A percentile compares a stretch with the other conserved stretches of the same genome.
Evolutionary conservation across 148 eudicot genomes (phyloP).

Genomic region (Arctostaphylos glauca): DNA sequence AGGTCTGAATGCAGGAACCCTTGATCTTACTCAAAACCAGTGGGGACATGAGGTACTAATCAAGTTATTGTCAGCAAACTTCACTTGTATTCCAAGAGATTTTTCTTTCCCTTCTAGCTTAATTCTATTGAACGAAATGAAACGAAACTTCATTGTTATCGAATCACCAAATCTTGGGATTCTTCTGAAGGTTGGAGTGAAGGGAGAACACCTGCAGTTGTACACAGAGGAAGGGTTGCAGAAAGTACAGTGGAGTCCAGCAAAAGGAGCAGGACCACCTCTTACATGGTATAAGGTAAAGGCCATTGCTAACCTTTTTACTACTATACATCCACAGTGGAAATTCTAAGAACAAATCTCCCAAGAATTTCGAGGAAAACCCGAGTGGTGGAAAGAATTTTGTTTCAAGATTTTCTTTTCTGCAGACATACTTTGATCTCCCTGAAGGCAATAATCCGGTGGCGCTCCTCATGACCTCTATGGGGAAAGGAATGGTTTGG

Average conservation of each 20-base stretch:
- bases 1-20: constrained; percentile 72
- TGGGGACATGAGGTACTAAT: constrained; percentile 68
- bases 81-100: background rate
- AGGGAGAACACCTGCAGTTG: constrained; percentile 52
- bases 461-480: constrained; percentile 51
- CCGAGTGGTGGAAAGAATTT: background rate
- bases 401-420: background rate
- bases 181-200: constrained; percentile 44
- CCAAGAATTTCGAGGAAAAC: background rate
- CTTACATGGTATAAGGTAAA: constrained; percentile 86
- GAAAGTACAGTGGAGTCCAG: constrained; percentile 52
- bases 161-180: background rate
- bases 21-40: constrained; percentile 55
- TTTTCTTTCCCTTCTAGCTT: background rate
- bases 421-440: constrained; percentile 67
- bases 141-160: background rate
- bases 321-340: background rate
- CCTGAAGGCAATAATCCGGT: constrained; percentile 73
- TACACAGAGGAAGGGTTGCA: constrained; percentile 69
- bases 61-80: background rate
- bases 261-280: constrained; percentile 35
- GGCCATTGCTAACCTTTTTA: background rate
- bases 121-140: background rate
- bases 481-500: constrained; percentile 83
- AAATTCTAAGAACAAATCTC: background rate